Conservation (phyloP, 805 yeast genomes). For the Debaryomyces prosopidis region DNA sequence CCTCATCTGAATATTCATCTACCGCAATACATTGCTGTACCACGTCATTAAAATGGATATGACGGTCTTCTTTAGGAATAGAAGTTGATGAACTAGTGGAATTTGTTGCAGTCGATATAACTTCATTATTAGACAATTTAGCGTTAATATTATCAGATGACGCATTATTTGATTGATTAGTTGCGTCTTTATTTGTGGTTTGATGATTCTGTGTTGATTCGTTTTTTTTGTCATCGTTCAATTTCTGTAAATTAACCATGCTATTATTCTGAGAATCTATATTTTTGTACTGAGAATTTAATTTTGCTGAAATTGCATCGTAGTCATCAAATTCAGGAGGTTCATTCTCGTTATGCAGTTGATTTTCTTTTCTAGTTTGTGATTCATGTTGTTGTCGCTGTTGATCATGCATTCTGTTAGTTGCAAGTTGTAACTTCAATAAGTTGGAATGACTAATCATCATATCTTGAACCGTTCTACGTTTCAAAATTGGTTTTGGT, state of each 20-base stretch:
- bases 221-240: not conserved
- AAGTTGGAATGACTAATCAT: conserved; percentile 63
- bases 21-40: conserved; percentile 93
- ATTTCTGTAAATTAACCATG: not conserved
- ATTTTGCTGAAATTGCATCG: conserved; percentile 44
- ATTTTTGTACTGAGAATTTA: conserved; percentile 38
- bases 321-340: conserved; percentile 45
- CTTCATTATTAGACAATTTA: not conserved
- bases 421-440: conserved; percentile 41
- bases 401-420: conserved; percentile 32
- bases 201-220: no score
- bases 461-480: conserved; percentile 79
- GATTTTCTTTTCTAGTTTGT: conserved; percentile 8
- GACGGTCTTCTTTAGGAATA: conserved; percentile 49
- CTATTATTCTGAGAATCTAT: conserved; percentile 1
- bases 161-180: not conserved
- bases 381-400: conserved; percentile 25
- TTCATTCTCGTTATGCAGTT: conserved; percentile 18
- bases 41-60: conserved; percentile 88
- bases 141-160: not conserved
- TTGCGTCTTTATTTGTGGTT: not conserved
- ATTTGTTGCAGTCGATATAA: not conserved
- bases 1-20: conserved; percentile 33
- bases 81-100: not conserved
- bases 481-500: conserved; percentile 85